phyloP scores from a whole-genome alignment of 345 rosid genomes.

The Ceriops zippeliana region DNA sequence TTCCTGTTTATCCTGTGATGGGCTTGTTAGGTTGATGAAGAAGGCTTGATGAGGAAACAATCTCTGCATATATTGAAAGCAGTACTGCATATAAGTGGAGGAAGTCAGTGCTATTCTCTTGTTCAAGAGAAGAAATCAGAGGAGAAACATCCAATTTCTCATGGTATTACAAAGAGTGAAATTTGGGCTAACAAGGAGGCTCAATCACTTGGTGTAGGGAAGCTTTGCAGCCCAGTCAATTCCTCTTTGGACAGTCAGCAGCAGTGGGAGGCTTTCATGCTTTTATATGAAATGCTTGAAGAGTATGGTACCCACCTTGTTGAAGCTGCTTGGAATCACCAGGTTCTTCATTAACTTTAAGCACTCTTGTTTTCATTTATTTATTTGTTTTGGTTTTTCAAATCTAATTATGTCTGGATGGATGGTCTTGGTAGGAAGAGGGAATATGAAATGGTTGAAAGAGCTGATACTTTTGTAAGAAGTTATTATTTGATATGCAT shows the following conservation, averaged over 20 bases:
- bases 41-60: constrained; percentile 83
- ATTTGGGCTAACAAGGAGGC: constrained; percentile 89
- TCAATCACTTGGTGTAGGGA: constrained; percentile 77
- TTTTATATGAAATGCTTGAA: constrained; percentile 87
- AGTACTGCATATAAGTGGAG: constrained; percentile 38
- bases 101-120: constrained; percentile 25
- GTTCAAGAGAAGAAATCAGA: constrained; percentile 32
- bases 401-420: no score
- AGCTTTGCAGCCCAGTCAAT: constrained; percentile 42
- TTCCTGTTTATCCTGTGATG: constrained; percentile 5
- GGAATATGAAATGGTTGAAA: constrained; percentile 1
- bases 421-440: neutral
- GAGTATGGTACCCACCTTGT: constrained; percentile 95
- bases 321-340: constrained; percentile 96
- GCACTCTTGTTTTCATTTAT: constrained; percentile 1
- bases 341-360: constrained; percentile 43
- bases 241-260: constrained; percentile 46
- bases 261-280: constrained; percentile 88
- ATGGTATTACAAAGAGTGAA: constrained; percentile 66
- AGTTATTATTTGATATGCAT: neutral
- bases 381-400: neutral
- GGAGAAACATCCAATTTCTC: constrained; percentile 41
- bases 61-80: constrained; percentile 75
- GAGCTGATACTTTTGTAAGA: neutral
- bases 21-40: constrained; percentile 63